A percentile compares a stretch with the other conserved stretches of the same genome.
Evolutionary conservation across 108 stramenopile species (phyloP).

Genomic region (Halocafeteria seosinensis): DNA sequence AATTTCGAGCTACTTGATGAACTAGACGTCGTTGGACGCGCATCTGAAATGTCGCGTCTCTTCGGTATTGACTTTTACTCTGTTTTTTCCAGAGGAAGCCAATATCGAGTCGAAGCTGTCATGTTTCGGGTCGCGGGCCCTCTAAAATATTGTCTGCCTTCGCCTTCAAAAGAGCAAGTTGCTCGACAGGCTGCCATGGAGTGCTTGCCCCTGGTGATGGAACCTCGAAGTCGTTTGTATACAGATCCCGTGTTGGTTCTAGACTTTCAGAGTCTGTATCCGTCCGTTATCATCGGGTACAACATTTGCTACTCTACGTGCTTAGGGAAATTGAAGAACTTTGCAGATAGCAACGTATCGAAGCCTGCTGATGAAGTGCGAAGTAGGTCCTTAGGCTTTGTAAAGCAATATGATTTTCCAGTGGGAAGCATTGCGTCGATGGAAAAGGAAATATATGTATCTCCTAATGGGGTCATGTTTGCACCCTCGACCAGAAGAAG

Average conservation of each 20-base stretch:
- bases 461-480: conserved; percentile 75
- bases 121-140: conserved; percentile 34
- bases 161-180: conserved; percentile 13
- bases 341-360: neutral
- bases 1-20: conserved; percentile 16
- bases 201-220: conserved; percentile 36
- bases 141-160: conserved; percentile 2
- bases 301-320: conserved; percentile 83
- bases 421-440: neutral
- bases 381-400: neutral
- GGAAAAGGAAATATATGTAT: conserved; percentile 30
- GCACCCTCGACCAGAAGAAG: conserved; percentile 55
- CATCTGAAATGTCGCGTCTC: conserved; percentile 26
- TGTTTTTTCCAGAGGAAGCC: conserved; percentile 32
- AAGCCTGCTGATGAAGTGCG: no score
- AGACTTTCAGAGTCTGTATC: conserved; percentile 88
- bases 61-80: conserved; percentile 39
- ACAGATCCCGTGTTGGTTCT: conserved; percentile 80
- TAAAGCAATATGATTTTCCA: neutral
- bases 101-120: conserved; percentile 40
- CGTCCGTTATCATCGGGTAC: conserved; percentile 87
- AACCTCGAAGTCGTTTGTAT: conserved; percentile 70
- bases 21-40: conserved; percentile 29
- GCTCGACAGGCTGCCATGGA: conserved; percentile 35
- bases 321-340: conserved; percentile 40